phyloP scores from a whole-genome alignment of 768 basidiomycete species.

The Russula sp. region DNA sequence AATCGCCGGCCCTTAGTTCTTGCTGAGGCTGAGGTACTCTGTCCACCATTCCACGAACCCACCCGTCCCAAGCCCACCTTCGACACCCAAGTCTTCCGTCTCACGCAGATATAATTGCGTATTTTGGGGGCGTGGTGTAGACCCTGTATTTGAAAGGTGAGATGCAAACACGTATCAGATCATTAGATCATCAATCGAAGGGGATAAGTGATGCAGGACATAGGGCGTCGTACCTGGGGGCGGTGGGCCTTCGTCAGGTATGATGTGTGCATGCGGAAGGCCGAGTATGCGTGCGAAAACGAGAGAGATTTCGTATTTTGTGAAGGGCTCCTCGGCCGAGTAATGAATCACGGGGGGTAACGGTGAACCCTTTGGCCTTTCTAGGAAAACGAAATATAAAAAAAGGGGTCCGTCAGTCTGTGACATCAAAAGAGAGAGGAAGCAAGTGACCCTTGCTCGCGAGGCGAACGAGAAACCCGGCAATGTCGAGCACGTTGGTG shows the following conservation, averaged over 20 bases:
- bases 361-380: constrained; percentile 27
- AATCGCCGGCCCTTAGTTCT: neutral
- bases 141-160: constrained; percentile 34
- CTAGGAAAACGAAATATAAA: constrained; percentile 24
- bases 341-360: constrained; percentile 81
- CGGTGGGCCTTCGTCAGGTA: constrained; percentile 62
- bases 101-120: constrained; percentile 71
- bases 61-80: constrained; percentile 50
- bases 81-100: constrained; percentile 52
- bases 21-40: constrained; percentile 28
- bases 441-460: constrained; percentile 38
- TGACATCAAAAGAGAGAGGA: neutral
- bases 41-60: constrained; percentile 87
- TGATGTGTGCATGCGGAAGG: constrained; percentile 67
- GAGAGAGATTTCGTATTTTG: constrained; percentile 90
- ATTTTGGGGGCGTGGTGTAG: constrained; percentile 71
- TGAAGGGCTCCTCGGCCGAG: constrained; percentile 71
- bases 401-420: neutral
- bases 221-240: constrained; percentile 8
- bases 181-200: neutral
- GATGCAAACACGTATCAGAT: neutral
- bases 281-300: constrained; percentile 65
- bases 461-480: constrained; percentile 72
- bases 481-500: constrained; percentile 85
- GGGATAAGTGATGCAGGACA: neutral